Evolutionary conservation across 805 yeast genomes (phyloP).

Genomic region (Teunomyces atbi): DNA sequence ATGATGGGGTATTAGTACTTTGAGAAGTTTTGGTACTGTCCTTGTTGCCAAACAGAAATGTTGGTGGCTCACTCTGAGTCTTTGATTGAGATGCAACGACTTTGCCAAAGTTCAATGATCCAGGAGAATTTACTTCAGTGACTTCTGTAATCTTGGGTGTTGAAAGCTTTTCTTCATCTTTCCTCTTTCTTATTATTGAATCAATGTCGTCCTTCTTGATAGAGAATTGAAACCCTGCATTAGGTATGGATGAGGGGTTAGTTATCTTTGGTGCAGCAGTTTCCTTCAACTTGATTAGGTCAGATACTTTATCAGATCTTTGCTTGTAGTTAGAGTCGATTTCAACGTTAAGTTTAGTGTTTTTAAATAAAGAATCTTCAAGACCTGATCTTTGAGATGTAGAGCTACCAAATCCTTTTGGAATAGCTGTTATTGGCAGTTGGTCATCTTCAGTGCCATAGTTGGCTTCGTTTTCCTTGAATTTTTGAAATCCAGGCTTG

Average conservation of each 20-base stretch:
- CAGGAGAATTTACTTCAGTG: background rate
- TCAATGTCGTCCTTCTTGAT: slow-evolving; percentile 29
- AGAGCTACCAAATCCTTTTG: slow-evolving; percentile 11
- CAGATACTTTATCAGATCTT: slow-evolving; percentile 24
- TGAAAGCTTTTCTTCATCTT: slow-evolving; percentile 2
- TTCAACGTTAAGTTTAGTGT: slow-evolving; percentile 13
- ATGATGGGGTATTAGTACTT: background rate
- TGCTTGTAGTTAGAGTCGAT: slow-evolving; percentile 29
- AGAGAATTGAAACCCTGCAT: slow-evolving; percentile 37
- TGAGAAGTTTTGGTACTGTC: background rate
- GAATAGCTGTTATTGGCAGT: background rate
- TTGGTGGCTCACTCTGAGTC: slow-evolving; percentile 6
- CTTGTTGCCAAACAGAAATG: slow-evolving; percentile 1
- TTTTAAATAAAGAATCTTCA: slow-evolving; percentile 15
- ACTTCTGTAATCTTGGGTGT: background rate
- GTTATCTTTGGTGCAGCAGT: slow-evolving; percentile 3
- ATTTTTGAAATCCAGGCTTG: slow-evolving; percentile 28
- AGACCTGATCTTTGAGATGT: slow-evolving; percentile 17
- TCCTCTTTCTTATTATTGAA: slow-evolving; percentile 20
- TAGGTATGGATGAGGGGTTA: slow-evolving; percentile 23
- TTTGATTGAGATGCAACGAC: background rate
- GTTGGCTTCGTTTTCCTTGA: background rate
- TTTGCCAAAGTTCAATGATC: background rate
- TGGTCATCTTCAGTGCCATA: slow-evolving; percentile 7
- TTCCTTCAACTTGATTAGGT: slow-evolving; percentile 32